These are phyloP conservation scores for Sarocladium brachiariae DNA, from an alignment of 2,329 filamentous ascomycete genomes.

Conservation along the genomic window DNA sequence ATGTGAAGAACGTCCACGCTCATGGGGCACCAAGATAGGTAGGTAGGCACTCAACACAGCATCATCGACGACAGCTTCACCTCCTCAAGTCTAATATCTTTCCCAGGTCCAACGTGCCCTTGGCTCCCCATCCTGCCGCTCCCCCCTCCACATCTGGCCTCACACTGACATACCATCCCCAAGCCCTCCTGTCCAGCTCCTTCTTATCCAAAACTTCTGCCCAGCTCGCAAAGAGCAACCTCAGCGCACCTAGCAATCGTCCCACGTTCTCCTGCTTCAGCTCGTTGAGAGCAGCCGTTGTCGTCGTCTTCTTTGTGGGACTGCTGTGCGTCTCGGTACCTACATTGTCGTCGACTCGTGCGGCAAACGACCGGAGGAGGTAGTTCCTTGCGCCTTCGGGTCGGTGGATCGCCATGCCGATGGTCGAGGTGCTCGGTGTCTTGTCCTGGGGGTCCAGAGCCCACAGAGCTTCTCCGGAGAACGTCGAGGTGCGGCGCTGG, in stretches of 20 bases:
- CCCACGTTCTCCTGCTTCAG: constrained; percentile 66
- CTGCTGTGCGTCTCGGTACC: constrained; percentile 13
- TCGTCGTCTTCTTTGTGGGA: constrained; percentile 35
- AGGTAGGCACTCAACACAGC: too few species aligned
- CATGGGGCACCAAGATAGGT: too few species aligned
- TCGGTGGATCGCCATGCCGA: constrained; percentile 64
- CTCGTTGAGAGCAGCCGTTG: constrained; percentile 40
- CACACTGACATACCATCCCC: constrained; percentile 74
- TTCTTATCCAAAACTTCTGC: constrained; percentile 49
- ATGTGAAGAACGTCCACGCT: too few species aligned
- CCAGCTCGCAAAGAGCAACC: constrained; percentile 71
- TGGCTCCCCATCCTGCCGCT: constrained; percentile 75
- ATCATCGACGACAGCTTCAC: constrained; percentile 20
- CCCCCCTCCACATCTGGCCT: constrained; percentile 71
- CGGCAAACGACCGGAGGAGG: constrained; percentile 52
- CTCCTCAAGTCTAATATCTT: constrained; percentile 53
- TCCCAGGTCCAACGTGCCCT: constrained; percentile 59
- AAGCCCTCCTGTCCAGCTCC: constrained; percentile 70
- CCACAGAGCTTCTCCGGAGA: constrained; percentile 50
- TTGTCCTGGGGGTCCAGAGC: constrained; percentile 45
- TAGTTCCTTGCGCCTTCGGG: constrained; percentile 62
- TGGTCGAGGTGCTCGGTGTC: constrained; percentile 30
- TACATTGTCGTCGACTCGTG: constrained; percentile 19
- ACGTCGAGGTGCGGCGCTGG: constrained; percentile 30
- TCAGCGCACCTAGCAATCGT: constrained; percentile 61